Evolutionary conservation across 495 filamentous ascomycete genomes (phyloP).

Genomic region (Trichoderma gamsii): DNA sequence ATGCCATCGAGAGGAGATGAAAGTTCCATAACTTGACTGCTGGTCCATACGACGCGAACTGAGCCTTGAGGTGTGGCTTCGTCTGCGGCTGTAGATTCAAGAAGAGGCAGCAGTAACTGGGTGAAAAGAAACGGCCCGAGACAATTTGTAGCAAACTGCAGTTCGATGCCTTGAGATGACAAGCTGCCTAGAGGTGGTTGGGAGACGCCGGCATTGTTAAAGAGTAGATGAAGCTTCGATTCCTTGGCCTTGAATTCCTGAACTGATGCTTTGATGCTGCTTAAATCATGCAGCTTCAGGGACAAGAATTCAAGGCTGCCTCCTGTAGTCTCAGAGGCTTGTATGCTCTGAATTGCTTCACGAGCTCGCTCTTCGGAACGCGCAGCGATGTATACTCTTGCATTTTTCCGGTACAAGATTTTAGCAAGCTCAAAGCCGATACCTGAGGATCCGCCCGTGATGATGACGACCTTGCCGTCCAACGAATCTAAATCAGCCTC

Average conservation of each 20-base stretch:
- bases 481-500: slow-evolving; percentile 22
- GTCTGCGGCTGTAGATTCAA: slow-evolving; percentile 23
- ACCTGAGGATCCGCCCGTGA: slow-evolving; percentile 40
- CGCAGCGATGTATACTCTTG: slow-evolving; percentile 40
- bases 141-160: slow-evolving; percentile 37
- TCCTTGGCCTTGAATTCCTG: slow-evolving; percentile 24
- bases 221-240: slow-evolving; percentile 25
- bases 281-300: slow-evolving; percentile 27
- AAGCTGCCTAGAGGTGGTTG: slow-evolving; percentile 25
- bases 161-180: slow-evolving; percentile 31
- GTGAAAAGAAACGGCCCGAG: slow-evolving; percentile 37
- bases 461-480: slow-evolving; percentile 35
- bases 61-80: slow-evolving; percentile 18
- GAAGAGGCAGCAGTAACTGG: slow-evolving; percentile 38
- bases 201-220: slow-evolving; percentile 37
- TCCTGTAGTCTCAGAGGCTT: slow-evolving; percentile 17
- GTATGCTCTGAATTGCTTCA: slow-evolving; percentile 24
- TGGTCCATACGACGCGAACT: slow-evolving; percentile 38
- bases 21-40: slow-evolving; percentile 22
- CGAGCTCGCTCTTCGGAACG: slow-evolving; percentile 29
- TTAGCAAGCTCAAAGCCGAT: slow-evolving; percentile 38
- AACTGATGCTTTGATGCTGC: slow-evolving; percentile 24
- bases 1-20: slow-evolving; percentile 30
- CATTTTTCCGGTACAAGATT: slow-evolving; percentile 37
- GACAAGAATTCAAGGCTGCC: slow-evolving; percentile 25